These are phyloP conservation scores for Dactylellina sp. DNA, from an alignment of 2,329 filamentous ascomycete species.

Conservation along the genomic window DNA sequence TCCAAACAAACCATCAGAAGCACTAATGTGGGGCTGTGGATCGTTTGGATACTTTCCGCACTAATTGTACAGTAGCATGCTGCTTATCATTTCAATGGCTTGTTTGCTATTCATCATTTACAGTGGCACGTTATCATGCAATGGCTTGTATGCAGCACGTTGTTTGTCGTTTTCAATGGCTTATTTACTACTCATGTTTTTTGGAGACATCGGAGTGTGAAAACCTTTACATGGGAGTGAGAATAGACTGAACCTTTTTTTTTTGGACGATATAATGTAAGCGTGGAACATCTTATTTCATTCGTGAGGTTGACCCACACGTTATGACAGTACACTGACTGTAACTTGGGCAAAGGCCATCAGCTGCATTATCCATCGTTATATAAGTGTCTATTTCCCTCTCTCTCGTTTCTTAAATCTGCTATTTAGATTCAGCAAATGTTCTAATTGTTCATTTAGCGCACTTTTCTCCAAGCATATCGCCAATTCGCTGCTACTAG, in stretches of 20 bases:
- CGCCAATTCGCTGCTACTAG: conserved; percentile 24
- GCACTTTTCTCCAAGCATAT: conserved; percentile 19
- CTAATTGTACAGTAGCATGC: conserved; percentile 24
- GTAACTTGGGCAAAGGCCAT: conserved; percentile 23
- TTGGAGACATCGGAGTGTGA: conserved; percentile 27
- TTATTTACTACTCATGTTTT: conserved; percentile 25
- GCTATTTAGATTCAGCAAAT: conserved; percentile 18
- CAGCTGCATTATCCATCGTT: conserved; percentile 25
- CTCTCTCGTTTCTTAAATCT: conserved; percentile 28
- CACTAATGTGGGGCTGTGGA: conserved; percentile 30
- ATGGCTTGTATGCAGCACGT: conserved; percentile 20
- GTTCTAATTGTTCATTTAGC: conserved; percentile 25
- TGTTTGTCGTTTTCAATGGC: conserved; percentile 20
- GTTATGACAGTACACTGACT: conserved; percentile 30
- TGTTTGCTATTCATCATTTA: conserved; percentile 32
- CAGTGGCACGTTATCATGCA: conserved; percentile 23
- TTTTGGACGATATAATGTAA: conserved; percentile 20
- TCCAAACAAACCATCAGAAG: conserved; percentile 28
- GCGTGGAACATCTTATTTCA: conserved; percentile 14
- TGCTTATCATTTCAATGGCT: conserved; percentile 33
- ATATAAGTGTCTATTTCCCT: conserved; percentile 29
- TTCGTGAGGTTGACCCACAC: conserved; percentile 24
- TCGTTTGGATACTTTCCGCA: conserved; percentile 23
- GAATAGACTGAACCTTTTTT: conserved; percentile 22
- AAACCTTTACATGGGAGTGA: conserved; percentile 24